These are phyloP conservation scores for Fraxinus paxiana DNA, from an alignment of 305 asterid species.

Conservation along the genomic window DNA sequence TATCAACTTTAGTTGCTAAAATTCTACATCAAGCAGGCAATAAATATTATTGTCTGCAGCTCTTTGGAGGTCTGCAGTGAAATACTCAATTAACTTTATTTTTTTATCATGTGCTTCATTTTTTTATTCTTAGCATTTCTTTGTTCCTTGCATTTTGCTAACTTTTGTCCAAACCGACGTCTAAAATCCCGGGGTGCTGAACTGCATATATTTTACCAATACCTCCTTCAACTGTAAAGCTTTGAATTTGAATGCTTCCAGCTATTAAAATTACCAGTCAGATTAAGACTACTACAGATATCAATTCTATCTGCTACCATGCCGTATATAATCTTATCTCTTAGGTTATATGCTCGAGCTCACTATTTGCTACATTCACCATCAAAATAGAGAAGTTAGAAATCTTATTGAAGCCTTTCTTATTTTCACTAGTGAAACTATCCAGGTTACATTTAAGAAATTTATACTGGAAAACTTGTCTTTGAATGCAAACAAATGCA, in stretches of 20 bases:
- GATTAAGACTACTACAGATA: slow-evolving; percentile 11
- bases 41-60: slow-evolving; percentile 8
- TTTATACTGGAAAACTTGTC: neutral
- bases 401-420: slow-evolving; percentile 10
- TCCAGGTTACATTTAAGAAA: slow-evolving; percentile 16
- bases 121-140: neutral
- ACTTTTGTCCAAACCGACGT: neutral
- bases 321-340: slow-evolving; percentile 9
- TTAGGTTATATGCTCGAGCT: neutral
- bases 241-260: slow-evolving; percentile 10
- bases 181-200: neutral
- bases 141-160: slow-evolving; percentile 6
- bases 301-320: slow-evolving; percentile 11
- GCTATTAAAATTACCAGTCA: neutral
- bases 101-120: neutral
- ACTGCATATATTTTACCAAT: neutral
- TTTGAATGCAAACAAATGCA: neutral
- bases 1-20: neutral
- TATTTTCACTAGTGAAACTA: slow-evolving; percentile 10
- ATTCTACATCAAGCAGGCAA: neutral
- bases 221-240: slow-evolving; percentile 8
- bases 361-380: neutral
- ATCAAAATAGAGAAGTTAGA: neutral
- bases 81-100: slow-evolving; percentile 9
- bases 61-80: slow-evolving; percentile 12